phyloP scores from a whole-genome alignment of 1,139 yeast genomes.

The Hyphopichia buzzinii region DNA sequence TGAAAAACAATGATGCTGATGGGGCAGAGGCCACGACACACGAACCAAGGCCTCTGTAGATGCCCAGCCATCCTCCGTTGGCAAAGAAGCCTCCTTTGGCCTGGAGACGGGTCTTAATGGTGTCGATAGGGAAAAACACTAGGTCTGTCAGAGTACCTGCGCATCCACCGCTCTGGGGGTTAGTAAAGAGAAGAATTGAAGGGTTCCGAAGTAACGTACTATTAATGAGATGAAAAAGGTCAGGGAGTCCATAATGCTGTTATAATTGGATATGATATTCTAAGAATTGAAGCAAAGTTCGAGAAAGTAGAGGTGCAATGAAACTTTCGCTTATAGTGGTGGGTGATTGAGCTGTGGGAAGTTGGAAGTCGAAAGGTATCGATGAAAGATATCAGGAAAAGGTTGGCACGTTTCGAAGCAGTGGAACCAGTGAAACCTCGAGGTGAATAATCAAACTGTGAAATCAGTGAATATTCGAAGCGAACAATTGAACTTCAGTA shows the following conservation, averaged over 20 bases:
- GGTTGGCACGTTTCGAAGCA: no score
- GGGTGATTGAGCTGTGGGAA: no score
- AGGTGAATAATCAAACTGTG: no score
- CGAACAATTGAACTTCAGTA: no score
- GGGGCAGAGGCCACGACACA: slow-evolving; percentile 97
- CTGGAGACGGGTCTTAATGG: slow-evolving; percentile 88
- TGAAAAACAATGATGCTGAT: slow-evolving; percentile 82
- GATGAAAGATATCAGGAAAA: no score
- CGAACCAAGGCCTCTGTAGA: slow-evolving; percentile 89
- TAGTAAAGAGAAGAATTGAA: slow-evolving; percentile 6
- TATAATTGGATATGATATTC: no score
- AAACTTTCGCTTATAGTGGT: no score
- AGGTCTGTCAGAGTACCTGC: slow-evolving; percentile 96
- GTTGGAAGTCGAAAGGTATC: no score
- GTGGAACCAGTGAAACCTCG: no score
- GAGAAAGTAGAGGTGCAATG: no score
- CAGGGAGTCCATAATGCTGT: slow-evolving; percentile 24
- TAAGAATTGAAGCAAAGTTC: no score
- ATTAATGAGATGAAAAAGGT: slow-evolving; percentile 25
- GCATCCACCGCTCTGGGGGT: slow-evolving; percentile 75
- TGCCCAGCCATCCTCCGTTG: slow-evolving; percentile 92
- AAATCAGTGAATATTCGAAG: no score
- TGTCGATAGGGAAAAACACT: slow-evolving; percentile 94
- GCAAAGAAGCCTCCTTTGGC: slow-evolving; percentile 91
- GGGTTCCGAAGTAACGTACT: slow-evolving; percentile 18